Percentiles rank a stretch among this genome's conserved stretches.
These are phyloP conservation scores for Apiotrichum akiyoshidainum DNA, from an alignment of 1,284 basidiomycete genomes.

Conservation along the genomic window DNA sequence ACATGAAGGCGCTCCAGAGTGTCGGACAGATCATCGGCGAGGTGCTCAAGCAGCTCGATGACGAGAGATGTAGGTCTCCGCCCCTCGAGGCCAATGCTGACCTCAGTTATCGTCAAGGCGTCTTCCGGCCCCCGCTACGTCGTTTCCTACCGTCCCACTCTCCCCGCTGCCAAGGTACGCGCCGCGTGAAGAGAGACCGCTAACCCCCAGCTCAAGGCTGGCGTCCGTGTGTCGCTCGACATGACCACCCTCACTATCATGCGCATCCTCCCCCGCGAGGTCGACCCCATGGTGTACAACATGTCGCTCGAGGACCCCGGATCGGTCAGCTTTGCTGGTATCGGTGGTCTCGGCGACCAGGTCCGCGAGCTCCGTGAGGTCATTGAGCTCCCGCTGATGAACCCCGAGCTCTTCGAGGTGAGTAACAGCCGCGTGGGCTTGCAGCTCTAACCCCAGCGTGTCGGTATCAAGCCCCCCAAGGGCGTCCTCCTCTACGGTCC, in stretches of 20 bases:
- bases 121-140: conserved; percentile 98
- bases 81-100: not conserved
- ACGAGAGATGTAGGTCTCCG: conserved; percentile 79
- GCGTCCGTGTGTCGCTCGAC: conserved; percentile 93
- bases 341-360: conserved; percentile 93
- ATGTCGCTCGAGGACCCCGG: conserved; percentile 99
- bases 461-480: conserved; percentile 94
- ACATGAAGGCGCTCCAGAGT: conserved; percentile 98
- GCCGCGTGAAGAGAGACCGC: not conserved
- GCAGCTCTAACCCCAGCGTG: conserved; percentile 56
- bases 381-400: conserved; percentile 92
- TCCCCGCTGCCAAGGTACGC: conserved; percentile 74
- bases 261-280: conserved; percentile 95
- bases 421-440: conserved; percentile 4
- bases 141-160: conserved; percentile 91
- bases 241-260: conserved; percentile 99
- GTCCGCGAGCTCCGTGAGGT: conserved; percentile 95
- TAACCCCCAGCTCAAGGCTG: conserved; percentile 68
- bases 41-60: conserved; percentile 97
- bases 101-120: conserved; percentile 93
- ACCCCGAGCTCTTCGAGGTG: conserved; percentile 80
- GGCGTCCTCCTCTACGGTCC: conserved; percentile 97
- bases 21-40: conserved; percentile 99
- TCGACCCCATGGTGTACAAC: conserved; percentile 98
- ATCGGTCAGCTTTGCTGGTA: conserved; percentile 91